Conservation (phyloP, 108 stramenopile species). For the Mayamaea pseudoterrestris region DNA sequence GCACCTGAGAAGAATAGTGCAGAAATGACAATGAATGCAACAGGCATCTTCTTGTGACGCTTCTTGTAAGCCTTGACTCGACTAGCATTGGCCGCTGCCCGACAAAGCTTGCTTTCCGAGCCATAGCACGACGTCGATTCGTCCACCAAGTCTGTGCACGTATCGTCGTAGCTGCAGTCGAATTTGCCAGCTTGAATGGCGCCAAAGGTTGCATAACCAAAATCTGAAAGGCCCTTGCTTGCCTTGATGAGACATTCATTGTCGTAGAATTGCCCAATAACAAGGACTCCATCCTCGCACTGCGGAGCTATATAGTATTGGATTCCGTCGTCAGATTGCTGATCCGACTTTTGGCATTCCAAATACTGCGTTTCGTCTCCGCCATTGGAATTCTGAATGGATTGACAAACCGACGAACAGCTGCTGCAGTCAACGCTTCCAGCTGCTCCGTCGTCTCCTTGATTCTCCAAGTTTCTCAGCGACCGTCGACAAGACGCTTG, state of each 20-base stretch:
- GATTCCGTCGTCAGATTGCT: slow-evolving; percentile 22
- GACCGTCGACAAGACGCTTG: slow-evolving; percentile 12
- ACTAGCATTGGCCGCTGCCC: slow-evolving; percentile 17
- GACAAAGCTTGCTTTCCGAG: slow-evolving; percentile 29
- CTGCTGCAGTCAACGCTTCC: slow-evolving; percentile 14
- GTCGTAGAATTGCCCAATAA: slow-evolving; percentile 43
- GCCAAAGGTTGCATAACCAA: too few species aligned
- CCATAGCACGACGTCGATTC: too few species aligned
- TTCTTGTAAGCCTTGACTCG: slow-evolving; percentile 23
- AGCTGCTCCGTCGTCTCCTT: background rate
- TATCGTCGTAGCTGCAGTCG: too few species aligned
- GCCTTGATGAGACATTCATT: slow-evolving; percentile 47
- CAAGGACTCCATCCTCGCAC: slow-evolving; percentile 24
- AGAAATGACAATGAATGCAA: slow-evolving; percentile 9
- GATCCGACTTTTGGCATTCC: slow-evolving; percentile 25
- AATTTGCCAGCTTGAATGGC: too few species aligned
- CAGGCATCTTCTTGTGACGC: slow-evolving; percentile 9
- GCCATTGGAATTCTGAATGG: slow-evolving; percentile 5
- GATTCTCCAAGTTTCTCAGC: slow-evolving; percentile 8
- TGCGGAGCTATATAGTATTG: slow-evolving; percentile 38
- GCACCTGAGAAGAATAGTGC: slow-evolving; percentile 2
- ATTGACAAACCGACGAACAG: slow-evolving; percentile 17
- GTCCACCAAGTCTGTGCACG: too few species aligned
- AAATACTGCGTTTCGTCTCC: slow-evolving; percentile 34
- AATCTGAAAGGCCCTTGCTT: slow-evolving; percentile 5